Base-by-base conservation (phyloP, 306 rosid species). In the Malus fusca region DNA sequence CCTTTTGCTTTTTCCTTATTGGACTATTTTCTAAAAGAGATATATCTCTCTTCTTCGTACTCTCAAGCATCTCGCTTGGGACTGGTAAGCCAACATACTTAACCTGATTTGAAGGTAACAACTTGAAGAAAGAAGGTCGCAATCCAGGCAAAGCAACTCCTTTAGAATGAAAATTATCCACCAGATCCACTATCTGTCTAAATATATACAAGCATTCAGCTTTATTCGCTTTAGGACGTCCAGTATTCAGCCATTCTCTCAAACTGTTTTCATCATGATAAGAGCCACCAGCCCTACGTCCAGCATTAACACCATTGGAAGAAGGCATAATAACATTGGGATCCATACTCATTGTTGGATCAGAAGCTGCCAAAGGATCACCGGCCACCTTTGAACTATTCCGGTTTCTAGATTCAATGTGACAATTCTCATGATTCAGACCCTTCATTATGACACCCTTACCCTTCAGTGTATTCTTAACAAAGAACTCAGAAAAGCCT, bases 401-500 rank as follows among this genome's bases (percentile, higher is more conserved):
- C 59, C 48, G 80, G 64, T 82, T 84, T 81, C 86, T 83, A 63
- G 84, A 10, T 79, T 81, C 91, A 56, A 78, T 77, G 77, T n/a
- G 68, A 58, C 77, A 37, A 42, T 74, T 78, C 74, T 78, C 87
- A 61, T 43, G 74, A 48, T 81, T 61, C 35, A 93, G 87, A 66
- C 86, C 90, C 78, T 83, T 91, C 68, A 65, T 77, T 58, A 91
- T 70, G 65, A 88, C 73, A 30, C 98, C 98, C 87, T 94, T 94
- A 60, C 95, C 94, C 85, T 86, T 88, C 84, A 94, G 74, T 8
- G 97, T 86, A 80, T 65, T 86, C 78, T 94, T 94, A 42, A 90
- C 86, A 81, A 90, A 90, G 84, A 78, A 88, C 79, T 94, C 95
- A 51, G 97, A 87, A 82, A 90, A 93, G n/a, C 97, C 94, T 11